Base-by-base conservation (phyloP, 176 grass and related monocot species). In the Rhynchospora tenuis region DNA sequence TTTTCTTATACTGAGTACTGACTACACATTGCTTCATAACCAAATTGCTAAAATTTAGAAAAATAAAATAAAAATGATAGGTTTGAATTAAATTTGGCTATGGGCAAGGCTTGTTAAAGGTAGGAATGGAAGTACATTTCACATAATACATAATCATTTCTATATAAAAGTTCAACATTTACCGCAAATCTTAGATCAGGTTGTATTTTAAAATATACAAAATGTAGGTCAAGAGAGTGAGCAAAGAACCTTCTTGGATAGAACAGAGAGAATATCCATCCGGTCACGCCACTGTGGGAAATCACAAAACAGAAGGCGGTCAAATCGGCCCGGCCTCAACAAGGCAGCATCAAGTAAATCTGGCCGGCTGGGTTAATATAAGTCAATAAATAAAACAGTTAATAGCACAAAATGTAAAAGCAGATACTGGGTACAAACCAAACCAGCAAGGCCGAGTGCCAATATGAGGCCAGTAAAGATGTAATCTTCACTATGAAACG, bases 261-360 rank as follows among this genome's bases (percentile, higher is more conserved):
- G 93, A 82, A 95, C 96, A 38, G 87, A 89, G 61, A 98, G 91
- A 86, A 98, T 98, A 85, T 93, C 96, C 24, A 95, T 68, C 38
- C 96, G 86, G 44, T 98, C 96, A 58, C 88, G 82, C 79, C 87
- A 91, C 67, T 78, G 67, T 59, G 96, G 93, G 63, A 98, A 98
- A 89, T 93, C 96, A 84, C 96, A 95, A 71, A 91, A 95, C 24
- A 95, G 69, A 88, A 98, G 89, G 84, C 91, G 90, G 85, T 98
- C 95, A 87, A 97, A 94, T 60, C 95, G 87, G 87, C 95, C 95
- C 80, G 95, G 95, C 61, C 92, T 86, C 75, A 97, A 85, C 17
- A 97, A 90, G 27, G 95, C 92, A 78, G 95, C 95, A 94, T 98
- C 95, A 78, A 98, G 88, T 78, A 93, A 84, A 70, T 98, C 90